Percentiles rank a stretch among this genome's conserved stretches.
Evolutionary conservation across 83 land plant genomes (phyloP).

Genomic region (Isoetes engelmannii): DNA sequence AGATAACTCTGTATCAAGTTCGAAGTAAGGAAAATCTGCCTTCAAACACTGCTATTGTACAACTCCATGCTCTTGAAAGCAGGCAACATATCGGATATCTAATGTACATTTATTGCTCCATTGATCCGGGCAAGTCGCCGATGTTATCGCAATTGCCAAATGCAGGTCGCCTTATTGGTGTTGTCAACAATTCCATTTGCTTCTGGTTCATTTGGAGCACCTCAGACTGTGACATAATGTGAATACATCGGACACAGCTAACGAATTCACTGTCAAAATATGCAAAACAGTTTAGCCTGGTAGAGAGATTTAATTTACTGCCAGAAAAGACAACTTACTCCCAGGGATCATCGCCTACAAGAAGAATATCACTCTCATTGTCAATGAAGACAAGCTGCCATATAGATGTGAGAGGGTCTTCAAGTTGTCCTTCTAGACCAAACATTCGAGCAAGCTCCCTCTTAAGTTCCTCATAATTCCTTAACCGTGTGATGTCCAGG

Average conservation of each 20-base stretch:
- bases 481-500: conserved; percentile 8
- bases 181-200: conserved; percentile 4
- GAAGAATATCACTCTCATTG: conserved; percentile 14
- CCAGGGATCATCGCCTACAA: background rate
- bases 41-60: too few relatives aligned
- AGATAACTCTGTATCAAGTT: too few relatives aligned
- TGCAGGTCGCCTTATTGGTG: too few relatives aligned
- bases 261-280: conserved; percentile 5
- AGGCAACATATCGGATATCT: too few relatives aligned
- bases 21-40: too few relatives aligned
- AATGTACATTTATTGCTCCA: too few relatives aligned
- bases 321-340: background rate
- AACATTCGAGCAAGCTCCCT: conserved; percentile 14
- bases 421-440: conserved; percentile 9
- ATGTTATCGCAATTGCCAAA: too few relatives aligned
- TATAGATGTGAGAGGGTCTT: background rate
- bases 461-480: conserved; percentile 5
- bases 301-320: background rate
- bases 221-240: conserved; percentile 6
- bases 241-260: background rate
- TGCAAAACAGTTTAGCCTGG: background rate
- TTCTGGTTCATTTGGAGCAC: conserved; percentile 1
- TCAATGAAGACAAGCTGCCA: conserved; percentile 17
- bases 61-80: too few relatives aligned
- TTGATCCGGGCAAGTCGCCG: too few relatives aligned